Evolutionary conservation across 148 eudicot genomes (phyloP), one percentile per base, ranked within the genome.

Genomic region (Simmondsia chinensis): DNA sequence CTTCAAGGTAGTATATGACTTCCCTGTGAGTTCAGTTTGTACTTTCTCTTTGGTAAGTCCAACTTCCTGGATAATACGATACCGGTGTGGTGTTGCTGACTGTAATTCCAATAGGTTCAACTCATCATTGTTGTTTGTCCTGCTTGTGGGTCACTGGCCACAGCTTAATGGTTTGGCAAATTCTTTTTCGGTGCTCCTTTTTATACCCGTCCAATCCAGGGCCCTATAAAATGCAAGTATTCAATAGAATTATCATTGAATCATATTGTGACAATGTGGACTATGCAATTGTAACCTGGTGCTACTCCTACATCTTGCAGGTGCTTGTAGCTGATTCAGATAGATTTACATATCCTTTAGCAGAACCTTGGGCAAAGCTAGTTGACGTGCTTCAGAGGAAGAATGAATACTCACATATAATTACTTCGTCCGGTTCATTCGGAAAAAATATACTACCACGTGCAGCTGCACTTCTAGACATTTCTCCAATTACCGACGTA

Each of bases 281-380:
- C 43, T 43, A 11, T 48, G 5, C 8, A 33, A 48, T 32, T 56
- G 52, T 57, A 16, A 50, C 48, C 26, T 28, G 26, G 21, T 21
- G 24, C 2, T 17, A 39, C 13, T 60, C 43, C 23, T 38, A 13
- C 45, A 36, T 51, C 12, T 58, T 52, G 39, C 57, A 81, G 95
- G 95, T 89, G 60, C 94, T 89, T 33, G 56, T 70, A 21, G 93
- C 95, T 48, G 95, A 89, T 63, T 84, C 97, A 37, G 97, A 89
- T 56, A 71, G 70, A 48, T 68, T 85, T 40, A 45, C 39, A 48
- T 46, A 79, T 64, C 82, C 93, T 39, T 63, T 89, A 52, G 97
- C 97, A n/a, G 95, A 89, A 72, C 66, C 83, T 33, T 89, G 97
- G 94, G 87, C 95, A 25, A 79, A 68, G 50, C 64, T 89, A 59